These are phyloP conservation scores for Elsinoe australis DNA, from an alignment of 2,329 filamentous ascomycete species.

Conservation along the genomic window DNA sequence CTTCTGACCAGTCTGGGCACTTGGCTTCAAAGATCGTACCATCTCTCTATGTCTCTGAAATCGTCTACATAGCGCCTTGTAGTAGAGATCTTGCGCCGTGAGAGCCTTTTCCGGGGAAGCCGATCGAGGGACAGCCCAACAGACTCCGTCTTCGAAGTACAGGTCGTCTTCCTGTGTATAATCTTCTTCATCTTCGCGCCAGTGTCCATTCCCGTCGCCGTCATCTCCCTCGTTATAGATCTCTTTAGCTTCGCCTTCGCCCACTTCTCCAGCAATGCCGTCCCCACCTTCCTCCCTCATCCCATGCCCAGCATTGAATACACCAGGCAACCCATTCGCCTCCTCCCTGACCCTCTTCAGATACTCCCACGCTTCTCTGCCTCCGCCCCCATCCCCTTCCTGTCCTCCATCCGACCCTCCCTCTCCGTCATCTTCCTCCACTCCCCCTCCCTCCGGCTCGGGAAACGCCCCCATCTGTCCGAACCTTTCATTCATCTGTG, in stretches of 20 bases:
- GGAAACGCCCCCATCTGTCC: slow-evolving; percentile 68
- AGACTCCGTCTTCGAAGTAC: slow-evolving; percentile 72
- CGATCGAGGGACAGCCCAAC: slow-evolving; percentile 51
- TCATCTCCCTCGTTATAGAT: neutral
- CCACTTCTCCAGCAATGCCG: neutral
- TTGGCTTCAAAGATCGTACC: neutral
- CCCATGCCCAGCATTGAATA: neutral
- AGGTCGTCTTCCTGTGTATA: slow-evolving; percentile 55
- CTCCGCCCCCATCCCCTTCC: neutral
- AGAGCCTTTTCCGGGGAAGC: slow-evolving; percentile 25
- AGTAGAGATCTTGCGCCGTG: slow-evolving; percentile 58
- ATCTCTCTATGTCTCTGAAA: slow-evolving; percentile 58
- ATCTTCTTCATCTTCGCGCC: slow-evolving; percentile 34
- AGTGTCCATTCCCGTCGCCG: slow-evolving; percentile 35
- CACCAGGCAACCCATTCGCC: slow-evolving; percentile 11
- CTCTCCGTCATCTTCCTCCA: neutral
- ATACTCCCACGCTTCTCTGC: slow-evolving; percentile 60
- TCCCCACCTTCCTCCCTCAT: neutral
- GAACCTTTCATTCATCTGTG: slow-evolving; percentile 54
- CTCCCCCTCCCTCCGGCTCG: slow-evolving; percentile 35
- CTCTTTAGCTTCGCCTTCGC: too few relatives aligned
- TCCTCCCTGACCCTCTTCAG: slow-evolving; percentile 62
- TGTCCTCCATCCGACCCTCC: neutral
- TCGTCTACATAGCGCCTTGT: slow-evolving; percentile 54
- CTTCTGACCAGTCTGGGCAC: neutral